phyloP scores from a whole-genome alignment of 2,329 filamentous ascomycete species.

The Fusarium pseudograminearum region DNA sequence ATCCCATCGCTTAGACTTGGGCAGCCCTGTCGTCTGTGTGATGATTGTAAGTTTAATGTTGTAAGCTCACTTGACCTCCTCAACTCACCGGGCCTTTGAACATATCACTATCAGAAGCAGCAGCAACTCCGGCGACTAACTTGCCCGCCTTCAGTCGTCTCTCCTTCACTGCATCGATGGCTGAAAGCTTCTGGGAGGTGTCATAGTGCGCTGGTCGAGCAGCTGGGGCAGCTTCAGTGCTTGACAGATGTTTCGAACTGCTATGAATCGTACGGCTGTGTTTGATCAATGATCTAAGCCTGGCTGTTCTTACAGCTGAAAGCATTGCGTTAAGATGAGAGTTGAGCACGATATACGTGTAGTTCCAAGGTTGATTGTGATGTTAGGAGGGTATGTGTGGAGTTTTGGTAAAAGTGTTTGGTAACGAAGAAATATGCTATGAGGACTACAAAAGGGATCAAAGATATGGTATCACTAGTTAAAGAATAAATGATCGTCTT shows the following conservation, averaged over 20 bases:
- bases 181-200: slow-evolving; percentile 42
- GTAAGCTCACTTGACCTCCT: background rate
- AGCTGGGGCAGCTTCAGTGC: slow-evolving; percentile 44
- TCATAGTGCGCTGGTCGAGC: slow-evolving; percentile 44
- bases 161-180: slow-evolving; percentile 50
- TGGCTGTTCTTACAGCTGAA: slow-evolving; percentile 37
- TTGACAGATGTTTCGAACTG: slow-evolving; percentile 35
- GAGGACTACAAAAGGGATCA: background rate
- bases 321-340: slow-evolving; percentile 32
- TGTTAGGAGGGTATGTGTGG: no score
- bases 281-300: slow-evolving; percentile 26
- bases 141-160: slow-evolving; percentile 76
- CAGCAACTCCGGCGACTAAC: slow-evolving; percentile 80
- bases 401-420: background rate
- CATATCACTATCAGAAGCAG: slow-evolving; percentile 80
- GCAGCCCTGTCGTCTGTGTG: slow-evolving; percentile 65
- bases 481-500: slow-evolving; percentile 18
- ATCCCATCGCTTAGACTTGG: slow-evolving; percentile 85
- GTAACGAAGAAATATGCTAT: background rate
- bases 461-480: slow-evolving; percentile 1
- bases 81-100: slow-evolving; percentile 79
- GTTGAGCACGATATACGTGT: slow-evolving; percentile 25
- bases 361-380: background rate
- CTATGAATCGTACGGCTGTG: slow-evolving; percentile 36
- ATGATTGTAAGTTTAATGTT: background rate